Evolutionary conservation across 768 basidiomycete species (phyloP).

Genomic region (Phylloporus sp.): DNA sequence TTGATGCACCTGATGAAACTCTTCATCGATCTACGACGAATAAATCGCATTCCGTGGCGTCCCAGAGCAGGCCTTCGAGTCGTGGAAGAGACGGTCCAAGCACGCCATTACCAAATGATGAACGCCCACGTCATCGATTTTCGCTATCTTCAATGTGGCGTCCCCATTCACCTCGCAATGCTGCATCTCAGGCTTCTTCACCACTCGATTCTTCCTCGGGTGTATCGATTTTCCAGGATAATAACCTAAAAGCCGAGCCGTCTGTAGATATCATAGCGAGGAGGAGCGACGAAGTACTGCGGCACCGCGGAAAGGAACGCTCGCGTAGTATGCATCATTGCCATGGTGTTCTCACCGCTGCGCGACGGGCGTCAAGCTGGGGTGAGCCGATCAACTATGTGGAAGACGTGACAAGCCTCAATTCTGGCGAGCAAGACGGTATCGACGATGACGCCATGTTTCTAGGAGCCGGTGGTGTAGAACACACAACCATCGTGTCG

Average conservation of each 20-base stretch:
- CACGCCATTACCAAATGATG: conserved; percentile 21
- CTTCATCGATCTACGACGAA: conserved; percentile 4
- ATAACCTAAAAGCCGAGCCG: conserved; percentile 12
- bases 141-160: conserved; percentile 31
- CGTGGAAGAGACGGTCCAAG: conserved; percentile 18
- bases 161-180: conserved; percentile 17
- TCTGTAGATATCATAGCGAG: conserved; percentile 23
- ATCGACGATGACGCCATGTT: conserved; percentile 51
- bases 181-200: conserved; percentile 27
- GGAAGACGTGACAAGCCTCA: conserved; percentile 42
- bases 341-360: conserved; percentile 37
- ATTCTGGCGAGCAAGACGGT: conserved; percentile 44
- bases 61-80: conserved; percentile 27
- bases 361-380: conserved; percentile 65
- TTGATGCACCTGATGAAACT: conserved; percentile 18
- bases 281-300: conserved; percentile 46
- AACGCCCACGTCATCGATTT: conserved; percentile 27
- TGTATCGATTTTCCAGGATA: conserved; percentile 27
- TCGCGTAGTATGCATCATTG: conserved; percentile 23
- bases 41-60: conserved; percentile 19
- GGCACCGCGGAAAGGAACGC: conserved; percentile 28
- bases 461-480: conserved; percentile 49
- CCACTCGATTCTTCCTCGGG: conserved; percentile 32
- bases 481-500: conserved; percentile 30
- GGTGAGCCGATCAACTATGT: conserved; percentile 43